Evolutionary conservation across 2,329 filamentous ascomycete species (phyloP).

Genomic region (Tricladium varicosporioides): DNA sequence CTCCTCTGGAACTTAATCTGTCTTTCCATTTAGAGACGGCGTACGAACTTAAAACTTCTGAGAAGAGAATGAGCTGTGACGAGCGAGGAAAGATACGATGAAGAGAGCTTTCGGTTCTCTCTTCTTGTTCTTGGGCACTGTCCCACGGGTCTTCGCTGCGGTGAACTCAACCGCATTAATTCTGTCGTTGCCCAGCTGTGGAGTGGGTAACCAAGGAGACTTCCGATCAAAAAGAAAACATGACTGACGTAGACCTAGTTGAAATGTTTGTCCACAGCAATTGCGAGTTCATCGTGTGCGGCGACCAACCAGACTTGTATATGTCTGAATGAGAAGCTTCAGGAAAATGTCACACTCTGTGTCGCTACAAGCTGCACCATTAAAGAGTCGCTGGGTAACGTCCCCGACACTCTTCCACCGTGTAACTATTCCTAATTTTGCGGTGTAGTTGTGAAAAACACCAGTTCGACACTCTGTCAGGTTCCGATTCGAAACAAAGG

Average conservation of each 20-base stretch:
- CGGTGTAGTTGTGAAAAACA: conserved; percentile 40
- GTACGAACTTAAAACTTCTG: no score
- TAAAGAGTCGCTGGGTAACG: conserved; percentile 37
- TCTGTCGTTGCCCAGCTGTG: not conserved
- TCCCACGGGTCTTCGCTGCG: no score
- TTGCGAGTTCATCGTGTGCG: conserved; percentile 35
- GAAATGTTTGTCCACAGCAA: conserved; percentile 10
- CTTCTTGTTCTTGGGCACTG: no score
- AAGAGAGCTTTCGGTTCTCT: no score
- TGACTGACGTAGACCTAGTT: not conserved
- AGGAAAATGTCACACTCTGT: conserved; percentile 34
- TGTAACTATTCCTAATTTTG: not conserved
- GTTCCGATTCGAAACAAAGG: conserved; percentile 17
- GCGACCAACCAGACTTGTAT: conserved; percentile 39
- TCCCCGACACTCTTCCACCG: not conserved
- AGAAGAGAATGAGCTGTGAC: no score
- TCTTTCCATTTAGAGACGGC: no score
- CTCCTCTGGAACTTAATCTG: no score
- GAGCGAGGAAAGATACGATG: no score
- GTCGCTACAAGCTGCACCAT: conserved; percentile 37
- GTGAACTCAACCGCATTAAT: no score
- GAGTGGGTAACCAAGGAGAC: not conserved
- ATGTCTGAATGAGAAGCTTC: conserved; percentile 37
- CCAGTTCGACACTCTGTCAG: conserved; percentile 39
- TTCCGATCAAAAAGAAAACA: not conserved